Conservation (phyloP, 495 filamentous ascomycete species). For the Chaetomidium leptoderma region DNA sequence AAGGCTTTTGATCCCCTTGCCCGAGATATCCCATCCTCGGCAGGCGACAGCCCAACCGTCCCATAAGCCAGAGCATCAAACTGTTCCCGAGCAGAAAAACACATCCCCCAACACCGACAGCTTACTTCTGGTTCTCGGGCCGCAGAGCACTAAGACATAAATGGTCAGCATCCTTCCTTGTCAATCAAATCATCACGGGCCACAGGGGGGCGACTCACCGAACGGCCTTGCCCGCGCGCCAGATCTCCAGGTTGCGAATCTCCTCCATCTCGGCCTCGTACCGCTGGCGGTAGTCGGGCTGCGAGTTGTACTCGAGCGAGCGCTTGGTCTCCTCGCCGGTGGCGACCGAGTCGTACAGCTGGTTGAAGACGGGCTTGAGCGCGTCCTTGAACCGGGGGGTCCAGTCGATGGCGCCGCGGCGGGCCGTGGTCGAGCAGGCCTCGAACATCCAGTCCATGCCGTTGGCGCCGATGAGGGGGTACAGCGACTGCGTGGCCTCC, state of each 20-base stretch:
- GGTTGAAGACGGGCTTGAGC: conserved; percentile 96
- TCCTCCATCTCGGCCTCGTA: conserved; percentile 96
- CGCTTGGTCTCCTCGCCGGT: conserved; percentile 88
- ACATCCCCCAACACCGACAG: conserved; percentile 16
- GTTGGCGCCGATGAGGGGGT: conserved; percentile 91
- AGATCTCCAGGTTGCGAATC: conserved; percentile 96
- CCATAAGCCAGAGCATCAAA: conserved; percentile 20
- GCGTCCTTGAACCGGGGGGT: conserved; percentile 88
- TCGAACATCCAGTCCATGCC: conserved; percentile 99
- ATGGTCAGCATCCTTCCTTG: conserved; percentile 19
- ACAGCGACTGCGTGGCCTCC: conserved; percentile 96
- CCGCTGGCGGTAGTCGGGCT: conserved; percentile 90
- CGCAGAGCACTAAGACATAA: conserved; percentile 61
- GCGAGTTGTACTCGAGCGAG: conserved; percentile 90
- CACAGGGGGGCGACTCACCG: conserved; percentile 46
- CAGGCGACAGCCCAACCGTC: conserved; percentile 13
- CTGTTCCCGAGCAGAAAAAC: conserved; percentile 19
- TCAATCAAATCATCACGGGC: conserved; percentile 6
- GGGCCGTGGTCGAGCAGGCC: conserved; percentile 96
- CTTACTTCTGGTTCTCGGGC: conserved; percentile 87
- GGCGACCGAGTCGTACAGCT: conserved; percentile 87
- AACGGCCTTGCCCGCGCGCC: conserved; percentile 96
- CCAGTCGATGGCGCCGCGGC: conserved; percentile 99
- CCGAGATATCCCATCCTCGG: conserved; percentile 25
- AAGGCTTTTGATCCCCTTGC: conserved; percentile 23